These are phyloP conservation scores for Gremmenia infestans DNA, from an alignment of 2,329 filamentous ascomycete genomes.

Conservation along the genomic window DNA sequence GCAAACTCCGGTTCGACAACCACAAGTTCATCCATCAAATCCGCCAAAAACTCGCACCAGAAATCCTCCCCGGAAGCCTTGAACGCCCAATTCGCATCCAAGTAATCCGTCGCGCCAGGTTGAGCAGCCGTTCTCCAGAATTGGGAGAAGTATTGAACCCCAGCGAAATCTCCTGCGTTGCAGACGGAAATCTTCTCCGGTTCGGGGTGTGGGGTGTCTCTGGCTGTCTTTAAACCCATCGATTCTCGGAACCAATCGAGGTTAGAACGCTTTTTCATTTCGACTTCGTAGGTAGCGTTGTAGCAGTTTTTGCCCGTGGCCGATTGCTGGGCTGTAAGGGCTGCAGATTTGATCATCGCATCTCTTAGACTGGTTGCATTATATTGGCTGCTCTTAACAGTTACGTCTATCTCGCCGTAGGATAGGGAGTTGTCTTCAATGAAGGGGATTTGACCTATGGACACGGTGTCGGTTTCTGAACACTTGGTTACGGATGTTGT, in stretches of 20 bases:
- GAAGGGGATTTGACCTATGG: not conserved
- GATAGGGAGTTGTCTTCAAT: not conserved
- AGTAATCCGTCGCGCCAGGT: constrained; percentile 1
- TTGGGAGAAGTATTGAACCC: not conserved
- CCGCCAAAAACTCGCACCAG: constrained; percentile 2
- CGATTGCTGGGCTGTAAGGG: constrained; percentile 1
- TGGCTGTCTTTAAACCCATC: not conserved
- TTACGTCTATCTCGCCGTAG: not conserved
- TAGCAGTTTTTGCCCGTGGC: constrained; percentile 8
- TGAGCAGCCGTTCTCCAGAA: constrained; percentile 1
- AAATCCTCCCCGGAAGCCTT: not conserved
- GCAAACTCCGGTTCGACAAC: constrained; percentile 2
- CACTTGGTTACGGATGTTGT: constrained; percentile 7
- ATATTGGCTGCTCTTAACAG: not conserved
- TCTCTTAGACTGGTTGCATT: constrained; percentile 4
- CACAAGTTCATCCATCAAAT: not conserved
- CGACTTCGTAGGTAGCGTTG: not conserved
- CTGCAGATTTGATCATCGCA: constrained; percentile 7
- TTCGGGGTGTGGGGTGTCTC: too few relatives aligned
- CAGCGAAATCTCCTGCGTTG: not conserved
- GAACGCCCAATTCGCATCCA: constrained; percentile 1
- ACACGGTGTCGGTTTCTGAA: not conserved
- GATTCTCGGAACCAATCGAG: not conserved
- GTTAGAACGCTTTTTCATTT: too few relatives aligned
- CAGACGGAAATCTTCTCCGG: not conserved